Conservation (phyloP, 2,329 filamentous ascomycete species). For the Zalaria sp. region DNA sequence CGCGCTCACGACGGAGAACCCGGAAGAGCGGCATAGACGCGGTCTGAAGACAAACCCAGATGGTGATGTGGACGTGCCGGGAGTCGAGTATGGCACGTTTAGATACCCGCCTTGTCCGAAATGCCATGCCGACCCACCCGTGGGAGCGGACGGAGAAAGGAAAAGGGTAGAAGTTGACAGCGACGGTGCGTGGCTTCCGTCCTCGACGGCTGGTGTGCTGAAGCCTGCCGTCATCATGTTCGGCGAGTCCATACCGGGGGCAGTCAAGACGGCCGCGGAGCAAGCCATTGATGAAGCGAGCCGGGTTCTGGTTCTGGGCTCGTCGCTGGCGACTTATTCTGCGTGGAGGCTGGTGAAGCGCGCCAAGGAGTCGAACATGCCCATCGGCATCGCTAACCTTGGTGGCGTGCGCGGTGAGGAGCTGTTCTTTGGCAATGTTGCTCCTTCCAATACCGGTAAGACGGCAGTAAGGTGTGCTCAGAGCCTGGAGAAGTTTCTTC, state of each 20-base stretch:
- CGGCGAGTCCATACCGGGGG: slow-evolving; percentile 64
- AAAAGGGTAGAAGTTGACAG: slow-evolving; percentile 54
- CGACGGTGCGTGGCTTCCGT: slow-evolving; percentile 64
- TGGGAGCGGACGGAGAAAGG: slow-evolving; percentile 38
- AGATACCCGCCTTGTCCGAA: slow-evolving; percentile 79
- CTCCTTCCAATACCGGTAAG: slow-evolving; percentile 24
- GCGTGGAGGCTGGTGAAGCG: slow-evolving; percentile 81
- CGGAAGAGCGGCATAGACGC: slow-evolving; percentile 48
- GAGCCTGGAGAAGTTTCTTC: slow-evolving; percentile 25
- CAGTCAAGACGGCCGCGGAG: slow-evolving; percentile 65
- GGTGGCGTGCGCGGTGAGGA: slow-evolving; percentile 73
- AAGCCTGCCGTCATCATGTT: slow-evolving; percentile 97
- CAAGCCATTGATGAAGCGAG: slow-evolving; percentile 63
- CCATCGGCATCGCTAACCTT: slow-evolving; percentile 77
- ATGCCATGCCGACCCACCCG: slow-evolving; percentile 54
- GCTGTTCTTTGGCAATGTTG: slow-evolving; percentile 47
- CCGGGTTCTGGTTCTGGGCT: slow-evolving; percentile 67
- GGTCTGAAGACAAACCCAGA: slow-evolving; percentile 83
- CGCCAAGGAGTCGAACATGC: slow-evolving; percentile 69
- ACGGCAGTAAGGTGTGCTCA: slow-evolving; percentile 25
- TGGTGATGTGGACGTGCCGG: slow-evolving; percentile 81
- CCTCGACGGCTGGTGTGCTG: slow-evolving; percentile 53
- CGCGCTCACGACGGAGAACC: slow-evolving; percentile 65
- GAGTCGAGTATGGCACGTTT: slow-evolving; percentile 78
- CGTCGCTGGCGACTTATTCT: slow-evolving; percentile 85